Conservation (phyloP, 1,139 yeast species). For the Trichomonascaceae sp. region DNA sequence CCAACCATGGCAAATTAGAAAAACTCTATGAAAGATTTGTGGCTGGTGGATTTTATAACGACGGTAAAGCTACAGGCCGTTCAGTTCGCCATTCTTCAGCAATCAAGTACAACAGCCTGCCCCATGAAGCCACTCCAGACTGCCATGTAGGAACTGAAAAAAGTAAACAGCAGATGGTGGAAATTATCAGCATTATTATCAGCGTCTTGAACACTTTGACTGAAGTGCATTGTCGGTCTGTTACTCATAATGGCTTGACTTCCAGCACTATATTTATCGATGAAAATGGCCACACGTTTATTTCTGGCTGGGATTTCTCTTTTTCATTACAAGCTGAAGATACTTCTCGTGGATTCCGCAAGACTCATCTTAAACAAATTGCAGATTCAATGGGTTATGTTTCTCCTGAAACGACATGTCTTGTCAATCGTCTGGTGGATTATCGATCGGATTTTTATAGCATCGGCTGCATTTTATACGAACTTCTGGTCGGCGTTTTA, state of each 20-base stretch:
- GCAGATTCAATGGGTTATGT: constrained; percentile 43
- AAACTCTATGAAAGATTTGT: constrained; percentile 24
- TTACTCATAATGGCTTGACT: constrained; percentile 48
- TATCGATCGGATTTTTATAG: constrained; percentile 48
- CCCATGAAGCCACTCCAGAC: background rate
- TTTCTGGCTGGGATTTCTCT: constrained; percentile 49
- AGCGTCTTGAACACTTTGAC: constrained; percentile 36
- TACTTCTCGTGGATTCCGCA: constrained; percentile 31
- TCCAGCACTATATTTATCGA: constrained; percentile 36
- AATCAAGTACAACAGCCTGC: background rate
- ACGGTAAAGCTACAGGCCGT: background rate
- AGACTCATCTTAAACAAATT: constrained; percentile 29
- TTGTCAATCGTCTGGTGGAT: constrained; percentile 40
- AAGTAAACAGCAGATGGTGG: constrained; percentile 28
- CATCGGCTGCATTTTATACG: constrained; percentile 47
- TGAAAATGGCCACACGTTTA: constrained; percentile 33
- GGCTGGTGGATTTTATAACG: background rate
- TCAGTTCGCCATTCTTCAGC: background rate
- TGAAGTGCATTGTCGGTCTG: constrained; percentile 39
- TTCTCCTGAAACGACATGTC: constrained; percentile 49
- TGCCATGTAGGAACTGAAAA: background rate
- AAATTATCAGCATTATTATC: constrained; percentile 35
- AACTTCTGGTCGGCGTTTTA: constrained; percentile 41
- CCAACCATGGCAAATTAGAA: constrained; percentile 18
- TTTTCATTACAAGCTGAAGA: constrained; percentile 44